Conservation (phyloP, 257 asterid genomes). For the Fraxinus pennsylvanica region DNA sequence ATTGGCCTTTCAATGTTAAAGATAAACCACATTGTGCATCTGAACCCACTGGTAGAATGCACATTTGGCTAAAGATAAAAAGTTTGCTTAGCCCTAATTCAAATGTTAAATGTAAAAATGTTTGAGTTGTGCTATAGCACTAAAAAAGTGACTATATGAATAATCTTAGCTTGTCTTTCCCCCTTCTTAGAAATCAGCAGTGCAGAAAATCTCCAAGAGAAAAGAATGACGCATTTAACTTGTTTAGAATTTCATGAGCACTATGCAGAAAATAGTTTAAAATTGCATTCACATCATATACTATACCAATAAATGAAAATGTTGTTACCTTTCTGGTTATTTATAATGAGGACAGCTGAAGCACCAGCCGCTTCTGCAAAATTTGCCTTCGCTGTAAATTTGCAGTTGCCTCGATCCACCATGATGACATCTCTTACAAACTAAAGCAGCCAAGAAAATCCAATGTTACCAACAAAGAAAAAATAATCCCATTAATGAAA, state of each 20-base stretch:
- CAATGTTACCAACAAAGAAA: neutral
- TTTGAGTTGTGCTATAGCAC: neutral
- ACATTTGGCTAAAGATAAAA: neutral
- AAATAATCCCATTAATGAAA: neutral
- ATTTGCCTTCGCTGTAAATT: constrained; percentile 77
- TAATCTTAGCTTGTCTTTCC: neutral
- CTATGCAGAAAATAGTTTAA: neutral
- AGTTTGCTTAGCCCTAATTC: neutral
- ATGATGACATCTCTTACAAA: constrained; percentile 69
- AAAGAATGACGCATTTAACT: constrained; percentile 4
- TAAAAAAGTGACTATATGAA: neutral
- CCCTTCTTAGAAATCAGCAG: neutral
- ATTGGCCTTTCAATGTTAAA: neutral
- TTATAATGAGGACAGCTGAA: constrained; percentile 81
- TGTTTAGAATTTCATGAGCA: neutral
- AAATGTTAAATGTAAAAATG: neutral
- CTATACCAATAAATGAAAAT: constrained; percentile 11
- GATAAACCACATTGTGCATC: neutral
- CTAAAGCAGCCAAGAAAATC: constrained; percentile 38
- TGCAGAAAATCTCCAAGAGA: neutral
- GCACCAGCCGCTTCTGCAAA: constrained; percentile 92
- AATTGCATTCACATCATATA: neutral
- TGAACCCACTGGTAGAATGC: constrained; percentile 4
- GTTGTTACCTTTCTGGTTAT: constrained; percentile 72
- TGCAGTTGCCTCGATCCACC: constrained; percentile 89